Evolutionary conservation across 2,329 filamentous ascomycete species (phyloP), one percentile per base, ranked within the genome.

Genomic region (Diaporthe capsici): DNA sequence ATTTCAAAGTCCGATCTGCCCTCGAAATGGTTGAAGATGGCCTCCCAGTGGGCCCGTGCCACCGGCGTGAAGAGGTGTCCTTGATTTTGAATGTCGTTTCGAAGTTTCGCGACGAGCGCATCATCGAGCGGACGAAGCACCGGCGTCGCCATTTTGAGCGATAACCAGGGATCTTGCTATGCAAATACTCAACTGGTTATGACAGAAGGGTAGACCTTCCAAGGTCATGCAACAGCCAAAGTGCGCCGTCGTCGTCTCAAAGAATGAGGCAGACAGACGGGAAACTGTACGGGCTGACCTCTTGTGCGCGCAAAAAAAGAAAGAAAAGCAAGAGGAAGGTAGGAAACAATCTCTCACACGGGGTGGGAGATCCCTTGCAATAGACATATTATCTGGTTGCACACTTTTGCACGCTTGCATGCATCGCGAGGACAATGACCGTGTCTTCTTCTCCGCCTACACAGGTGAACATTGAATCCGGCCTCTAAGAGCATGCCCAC

Each of bases 391-490:
- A 72, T 72, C 58, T 71, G 72, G 42, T 47, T 39, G 42, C 34
- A n/a, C 57, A 28, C 47, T 31, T 28, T n/a, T 31, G 37, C n/a
- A 51, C 44, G 22, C 31, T 65, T 68, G 47, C 65, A 39, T 39
- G 34, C 44, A 12, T 31, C 13, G 20, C 28, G 13, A 42, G 42
- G 31, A 77, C 76, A 77, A 77, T 77, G 70, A 51, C 63, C 63
- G 47, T 77, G 76, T 77, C 13, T 57, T 53, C 25, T 55, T 22
- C 17, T 7, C 58, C 25, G 37, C 70, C 39, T 65, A 17, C 9
- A 34, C 17, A 31, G 22, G 22, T 17, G 15, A 25, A 12, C 7
- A 39, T 53, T 68, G 71, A 55, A 72, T 63, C 44, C 49, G 58
- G 60, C 58, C 71, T 51, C 60, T 63, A 12, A 65, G 47, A 28